Evolutionary conservation across 306 rosid species (phyloP), one percentile per base, ranked within the genome.

Genomic region (Sophora flavescens): DNA sequence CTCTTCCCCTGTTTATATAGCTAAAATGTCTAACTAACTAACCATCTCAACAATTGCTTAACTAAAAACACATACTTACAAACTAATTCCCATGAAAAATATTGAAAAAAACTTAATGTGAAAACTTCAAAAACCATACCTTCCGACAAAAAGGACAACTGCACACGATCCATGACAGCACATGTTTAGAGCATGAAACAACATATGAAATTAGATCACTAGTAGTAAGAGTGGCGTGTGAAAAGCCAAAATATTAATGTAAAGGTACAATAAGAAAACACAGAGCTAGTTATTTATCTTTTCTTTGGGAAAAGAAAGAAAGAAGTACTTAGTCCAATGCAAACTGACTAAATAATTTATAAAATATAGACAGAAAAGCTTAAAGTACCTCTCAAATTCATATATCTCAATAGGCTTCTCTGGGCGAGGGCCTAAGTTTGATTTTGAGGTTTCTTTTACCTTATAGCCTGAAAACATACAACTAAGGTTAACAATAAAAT

Each of bases 91-190:
- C 26, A 32, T 8, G 66, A 54, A 39, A 39, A 12, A 30, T 30
- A 33, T 5, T 36, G n/a, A 59, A 59, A 61, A 51, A 6, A 6
- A 38, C 35, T n/a, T 26, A 66, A 76, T 30, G 3, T 56, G 47
- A 82, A 79, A 32, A 32, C 33, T 65, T 39, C 70, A 52, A 58
- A 53, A 75, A 13, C 15, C 62, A 59, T 91, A 96, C 99, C 99
- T 96, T 96, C 58, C 98, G 93, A 74, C 99, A 96, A 82, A 92
- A 96, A 68, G 99, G 99, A 80, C 97, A 96, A 84, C 99, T 96
- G 84, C 70, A 16, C 18, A 15, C 14, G 56, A 75, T 77, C 86
- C 92, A 64, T 63, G 75, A 67, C 16, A 53, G 79, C 70, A 77
- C 74, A 86, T 42, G 35, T n/a, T 63, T 56, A 67, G 67, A 74